Evolutionary conservation across 306 rosid species (phyloP).

Genomic region (Quercus cerris): DNA sequence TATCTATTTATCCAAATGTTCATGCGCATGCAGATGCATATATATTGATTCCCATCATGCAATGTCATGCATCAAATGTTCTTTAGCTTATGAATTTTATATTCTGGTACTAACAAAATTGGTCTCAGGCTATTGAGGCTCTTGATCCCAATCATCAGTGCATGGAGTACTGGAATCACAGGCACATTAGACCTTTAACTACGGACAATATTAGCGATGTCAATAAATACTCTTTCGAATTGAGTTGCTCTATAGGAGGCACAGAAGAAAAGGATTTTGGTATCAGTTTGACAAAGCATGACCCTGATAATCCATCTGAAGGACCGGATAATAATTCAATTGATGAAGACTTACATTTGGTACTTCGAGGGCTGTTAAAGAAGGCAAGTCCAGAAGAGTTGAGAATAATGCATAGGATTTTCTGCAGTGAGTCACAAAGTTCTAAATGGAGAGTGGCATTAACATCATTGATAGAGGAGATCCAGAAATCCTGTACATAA

Average conservation of each 20-base stretch:
- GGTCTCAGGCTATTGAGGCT: conserved; percentile 70
- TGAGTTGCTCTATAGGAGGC: conserved; percentile 29
- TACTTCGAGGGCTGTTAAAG: conserved; percentile 44
- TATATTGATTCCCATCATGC: not conserved
- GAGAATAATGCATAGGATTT: conserved; percentile 38
- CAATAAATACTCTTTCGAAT: conserved; percentile 27
- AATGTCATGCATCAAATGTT: conserved; percentile 1
- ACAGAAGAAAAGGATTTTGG: conserved; percentile 40
- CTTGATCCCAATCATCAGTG: conserved; percentile 69
- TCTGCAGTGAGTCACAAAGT: conserved; percentile 37
- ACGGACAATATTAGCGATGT: conserved; percentile 11
- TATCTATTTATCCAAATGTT: not conserved
- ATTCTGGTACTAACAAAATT: conserved; percentile 17
- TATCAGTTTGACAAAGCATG: conserved; percentile 35
- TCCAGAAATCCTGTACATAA: conserved; percentile 46
- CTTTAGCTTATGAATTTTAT: conserved; percentile 15
- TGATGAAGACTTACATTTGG: conserved; percentile 37
- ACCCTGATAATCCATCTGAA: conserved; percentile 11
- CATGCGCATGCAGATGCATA: not conserved
- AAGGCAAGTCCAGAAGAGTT: conserved; percentile 62
- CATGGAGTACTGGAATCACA: conserved; percentile 76
- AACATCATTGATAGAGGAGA: conserved; percentile 49
- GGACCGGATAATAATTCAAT: conserved; percentile 23
- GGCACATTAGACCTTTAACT: conserved; percentile 15
- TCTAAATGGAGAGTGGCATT: conserved; percentile 44